phyloP scores from a whole-genome alignment of 768 basidiomycete species.

The Trametes elegans region DNA sequence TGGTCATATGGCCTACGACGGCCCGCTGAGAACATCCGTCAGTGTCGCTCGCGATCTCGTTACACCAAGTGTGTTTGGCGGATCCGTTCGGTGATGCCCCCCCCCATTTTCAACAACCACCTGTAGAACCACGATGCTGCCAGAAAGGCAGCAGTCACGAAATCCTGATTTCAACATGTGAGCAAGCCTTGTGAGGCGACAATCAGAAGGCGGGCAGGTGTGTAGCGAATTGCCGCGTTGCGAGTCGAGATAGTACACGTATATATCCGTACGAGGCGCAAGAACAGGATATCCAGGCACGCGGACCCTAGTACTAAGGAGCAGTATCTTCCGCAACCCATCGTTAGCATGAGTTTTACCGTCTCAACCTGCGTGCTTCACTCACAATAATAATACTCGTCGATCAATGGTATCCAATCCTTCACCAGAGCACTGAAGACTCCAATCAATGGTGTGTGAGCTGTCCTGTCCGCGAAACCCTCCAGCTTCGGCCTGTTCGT shows the following conservation, averaged over 20 bases:
- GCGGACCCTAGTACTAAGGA: conserved; percentile 33
- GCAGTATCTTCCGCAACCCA: conserved; percentile 38
- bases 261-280: conserved; percentile 15
- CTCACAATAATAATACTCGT: conserved; percentile 91
- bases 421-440: conserved; percentile 66
- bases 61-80: neutral
- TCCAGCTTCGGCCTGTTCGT: conserved; percentile 80
- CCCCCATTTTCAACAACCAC: no score
- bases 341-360: neutral
- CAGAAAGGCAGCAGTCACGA: no score
- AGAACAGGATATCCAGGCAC: neutral
- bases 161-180: neutral
- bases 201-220: no score
- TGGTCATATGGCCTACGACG: neutral
- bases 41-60: neutral
- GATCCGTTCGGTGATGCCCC: neutral
- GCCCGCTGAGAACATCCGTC: neutral
- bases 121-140: no score
- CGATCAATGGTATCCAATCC: conserved; percentile 87
- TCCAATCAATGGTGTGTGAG: conserved; percentile 62
- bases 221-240: no score
- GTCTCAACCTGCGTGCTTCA: conserved; percentile 12
- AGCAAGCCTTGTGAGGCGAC: no score
- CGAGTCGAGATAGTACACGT: conserved; percentile 17
- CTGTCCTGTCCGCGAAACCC: conserved; percentile 52